These are phyloP conservation scores for Barbarea vulgaris DNA, from an alignment of 345 rosid species.

Conservation along the genomic window DNA sequence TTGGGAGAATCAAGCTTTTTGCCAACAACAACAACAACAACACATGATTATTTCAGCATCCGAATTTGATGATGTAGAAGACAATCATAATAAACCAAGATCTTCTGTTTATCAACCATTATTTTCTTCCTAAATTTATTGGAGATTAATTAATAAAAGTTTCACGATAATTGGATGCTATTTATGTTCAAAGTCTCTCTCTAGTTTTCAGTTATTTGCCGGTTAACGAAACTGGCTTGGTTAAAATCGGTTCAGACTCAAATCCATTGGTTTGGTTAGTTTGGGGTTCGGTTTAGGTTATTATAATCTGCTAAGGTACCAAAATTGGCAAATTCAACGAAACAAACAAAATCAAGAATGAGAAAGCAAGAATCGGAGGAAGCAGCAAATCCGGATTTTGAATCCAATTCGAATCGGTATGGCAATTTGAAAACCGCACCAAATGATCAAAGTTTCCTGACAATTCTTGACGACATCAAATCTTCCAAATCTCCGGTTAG, in stretches of 20 bases:
- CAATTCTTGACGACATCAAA: constrained; percentile 37
- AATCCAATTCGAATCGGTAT: constrained; percentile 3
- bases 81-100: constrained; percentile 11
- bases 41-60: constrained; percentile 4
- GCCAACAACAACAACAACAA: constrained; percentile 30
- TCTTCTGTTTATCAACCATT: constrained; percentile 45
- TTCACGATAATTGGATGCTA: background rate
- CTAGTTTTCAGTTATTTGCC: background rate
- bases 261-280: constrained; percentile 4
- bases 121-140: constrained; percentile 28
- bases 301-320: background rate
- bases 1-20: constrained; percentile 48
- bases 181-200: no score
- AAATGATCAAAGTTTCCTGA: constrained; percentile 26
- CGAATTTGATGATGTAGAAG: constrained; percentile 19
- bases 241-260: background rate
- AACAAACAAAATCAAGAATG: constrained; percentile 16
- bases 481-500: constrained; percentile 38
- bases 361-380: constrained; percentile 19
- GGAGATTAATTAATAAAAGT: background rate
- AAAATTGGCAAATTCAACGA: background rate
- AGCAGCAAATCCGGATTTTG: background rate
- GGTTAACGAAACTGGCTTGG: background rate
- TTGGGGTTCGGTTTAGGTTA: constrained; percentile 1
- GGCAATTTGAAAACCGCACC: constrained; percentile 29